Evolutionary conservation across 2,329 filamentous ascomycete species (phyloP).

Genomic region (Bipolaris gigantea): DNA sequence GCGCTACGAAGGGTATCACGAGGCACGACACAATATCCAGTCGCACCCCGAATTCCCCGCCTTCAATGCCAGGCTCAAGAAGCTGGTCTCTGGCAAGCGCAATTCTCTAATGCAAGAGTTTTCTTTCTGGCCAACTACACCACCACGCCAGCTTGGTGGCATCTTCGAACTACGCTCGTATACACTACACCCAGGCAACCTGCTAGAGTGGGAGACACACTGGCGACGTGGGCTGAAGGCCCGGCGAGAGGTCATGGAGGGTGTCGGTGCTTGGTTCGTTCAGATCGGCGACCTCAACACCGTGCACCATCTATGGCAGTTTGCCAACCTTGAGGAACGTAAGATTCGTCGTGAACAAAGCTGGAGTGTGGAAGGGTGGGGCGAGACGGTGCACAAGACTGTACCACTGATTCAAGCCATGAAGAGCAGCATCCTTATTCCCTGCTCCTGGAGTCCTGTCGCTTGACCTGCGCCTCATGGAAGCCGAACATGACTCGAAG

Average conservation of each 20-base stretch:
- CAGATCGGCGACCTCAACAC: constrained; percentile 98
- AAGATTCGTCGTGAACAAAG: constrained; percentile 89
- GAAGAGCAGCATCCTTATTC: constrained; percentile 90
- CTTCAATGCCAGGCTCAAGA: constrained; percentile 83
- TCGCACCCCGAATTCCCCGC: constrained; percentile 78
- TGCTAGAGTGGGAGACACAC: constrained; percentile 98
- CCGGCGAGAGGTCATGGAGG: constrained; percentile 95
- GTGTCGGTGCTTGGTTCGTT: constrained; percentile 97
- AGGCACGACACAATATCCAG: constrained; percentile 82
- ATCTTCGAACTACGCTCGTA: constrained; percentile 96
- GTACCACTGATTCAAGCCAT: constrained; percentile 95
- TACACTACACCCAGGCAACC: constrained; percentile 90
- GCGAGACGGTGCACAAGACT: constrained; percentile 96
- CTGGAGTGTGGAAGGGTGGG: constrained; percentile 94
- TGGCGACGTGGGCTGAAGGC: constrained; percentile 92
- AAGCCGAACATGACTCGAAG: background rate
- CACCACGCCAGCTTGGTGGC: constrained; percentile 85
- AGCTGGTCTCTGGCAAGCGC: constrained; percentile 80
- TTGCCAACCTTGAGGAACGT: constrained; percentile 92
- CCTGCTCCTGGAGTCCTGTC: constrained; percentile 96
- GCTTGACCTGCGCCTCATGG: constrained; percentile 54
- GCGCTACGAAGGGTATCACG: constrained; percentile 93
- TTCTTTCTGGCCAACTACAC: constrained; percentile 97
- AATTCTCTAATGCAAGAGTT: constrained; percentile 98
- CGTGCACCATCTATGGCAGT: constrained; percentile 98